phyloP scores from a whole-genome alignment of 805 yeast genomes.

The Candida insectorum region DNA sequence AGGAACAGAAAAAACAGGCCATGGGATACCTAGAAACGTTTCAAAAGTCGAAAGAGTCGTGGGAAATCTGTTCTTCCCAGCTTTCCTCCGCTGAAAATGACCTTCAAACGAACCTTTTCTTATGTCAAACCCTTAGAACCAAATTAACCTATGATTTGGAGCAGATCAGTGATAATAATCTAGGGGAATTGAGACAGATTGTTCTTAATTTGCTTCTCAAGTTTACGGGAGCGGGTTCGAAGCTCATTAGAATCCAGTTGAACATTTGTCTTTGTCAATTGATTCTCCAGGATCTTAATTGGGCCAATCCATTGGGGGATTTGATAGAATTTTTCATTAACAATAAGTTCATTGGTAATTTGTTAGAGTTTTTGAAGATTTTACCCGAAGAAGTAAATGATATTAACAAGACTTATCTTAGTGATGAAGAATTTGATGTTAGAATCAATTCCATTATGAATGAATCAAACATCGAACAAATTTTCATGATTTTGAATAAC shows the following conservation, averaged over 20 bases:
- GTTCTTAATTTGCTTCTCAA: constrained; percentile 54
- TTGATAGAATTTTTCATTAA: constrained; percentile 23
- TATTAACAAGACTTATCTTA: constrained; percentile 69
- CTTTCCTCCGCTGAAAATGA: constrained; percentile 30
- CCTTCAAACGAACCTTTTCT: constrained; percentile 67
- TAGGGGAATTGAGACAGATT: constrained; percentile 62
- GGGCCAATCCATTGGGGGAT: constrained; percentile 63
- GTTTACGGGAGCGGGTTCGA: constrained; percentile 32
- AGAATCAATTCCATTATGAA: constrained; percentile 61
- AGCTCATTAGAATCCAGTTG: constrained; percentile 76
- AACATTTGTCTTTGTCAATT: constrained; percentile 79
- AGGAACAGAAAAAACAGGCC: constrained; percentile 48
- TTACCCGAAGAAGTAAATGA: constrained; percentile 89
- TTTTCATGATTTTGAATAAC: constrained; percentile 59
- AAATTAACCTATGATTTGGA: constrained; percentile 80
- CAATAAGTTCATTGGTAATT: constrained; percentile 19
- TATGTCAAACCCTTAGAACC: constrained; percentile 87
- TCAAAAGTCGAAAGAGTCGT: constrained; percentile 79
- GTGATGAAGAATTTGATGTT: constrained; percentile 72
- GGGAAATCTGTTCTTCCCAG: constrained; percentile 65
- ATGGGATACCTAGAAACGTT: constrained; percentile 66
- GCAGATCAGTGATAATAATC: constrained; percentile 65
- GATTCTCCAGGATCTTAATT: constrained; percentile 69
- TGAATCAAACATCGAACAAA: constrained; percentile 57
- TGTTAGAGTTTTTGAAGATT: constrained; percentile 79